Conservation (phyloP, 768 basidiomycete species). For the Mycena leptocephala region DNA sequence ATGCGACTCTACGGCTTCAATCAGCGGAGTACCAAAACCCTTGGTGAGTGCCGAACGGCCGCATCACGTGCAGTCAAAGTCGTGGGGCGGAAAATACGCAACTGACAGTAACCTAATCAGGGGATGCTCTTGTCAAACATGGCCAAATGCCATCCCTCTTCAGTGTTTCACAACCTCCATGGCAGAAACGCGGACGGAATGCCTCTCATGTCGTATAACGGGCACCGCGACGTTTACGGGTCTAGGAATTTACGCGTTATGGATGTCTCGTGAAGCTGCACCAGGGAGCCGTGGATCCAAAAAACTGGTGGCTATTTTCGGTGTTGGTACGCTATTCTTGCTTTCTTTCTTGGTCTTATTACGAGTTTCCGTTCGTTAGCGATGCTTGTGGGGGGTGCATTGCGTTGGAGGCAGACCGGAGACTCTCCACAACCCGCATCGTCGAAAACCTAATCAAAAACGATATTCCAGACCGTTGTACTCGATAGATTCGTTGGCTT, state of each 20-base stretch:
- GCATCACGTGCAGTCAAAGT: too few relatives aligned
- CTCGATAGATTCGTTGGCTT: background rate
- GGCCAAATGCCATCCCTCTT: too few relatives aligned
- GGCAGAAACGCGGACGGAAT: constrained; percentile 57
- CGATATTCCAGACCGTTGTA: background rate
- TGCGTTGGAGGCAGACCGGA: constrained; percentile 35
- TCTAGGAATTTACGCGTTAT: constrained; percentile 79
- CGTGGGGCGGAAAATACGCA: too few relatives aligned
- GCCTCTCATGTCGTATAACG: constrained; percentile 79
- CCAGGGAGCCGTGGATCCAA: constrained; percentile 77
- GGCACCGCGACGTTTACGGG: constrained; percentile 76
- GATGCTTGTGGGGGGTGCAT: constrained; percentile 29
- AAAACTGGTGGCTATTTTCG: constrained; percentile 65
- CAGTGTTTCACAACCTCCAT: too few relatives aligned
- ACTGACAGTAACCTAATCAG: too few relatives aligned
- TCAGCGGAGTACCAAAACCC: too few relatives aligned
- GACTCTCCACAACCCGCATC: background rate
- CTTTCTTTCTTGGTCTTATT: background rate
- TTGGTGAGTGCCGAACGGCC: too few relatives aligned
- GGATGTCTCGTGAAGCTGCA: constrained; percentile 73
- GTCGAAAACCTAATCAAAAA: background rate
- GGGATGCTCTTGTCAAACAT: too few relatives aligned
- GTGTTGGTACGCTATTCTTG: constrained; percentile 16
- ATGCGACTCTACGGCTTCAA: too few relatives aligned
- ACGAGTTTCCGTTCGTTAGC: background rate